Conservation (phyloP, 2,329 filamentous ascomycete species). For the Lachnellula suecica region DNA sequence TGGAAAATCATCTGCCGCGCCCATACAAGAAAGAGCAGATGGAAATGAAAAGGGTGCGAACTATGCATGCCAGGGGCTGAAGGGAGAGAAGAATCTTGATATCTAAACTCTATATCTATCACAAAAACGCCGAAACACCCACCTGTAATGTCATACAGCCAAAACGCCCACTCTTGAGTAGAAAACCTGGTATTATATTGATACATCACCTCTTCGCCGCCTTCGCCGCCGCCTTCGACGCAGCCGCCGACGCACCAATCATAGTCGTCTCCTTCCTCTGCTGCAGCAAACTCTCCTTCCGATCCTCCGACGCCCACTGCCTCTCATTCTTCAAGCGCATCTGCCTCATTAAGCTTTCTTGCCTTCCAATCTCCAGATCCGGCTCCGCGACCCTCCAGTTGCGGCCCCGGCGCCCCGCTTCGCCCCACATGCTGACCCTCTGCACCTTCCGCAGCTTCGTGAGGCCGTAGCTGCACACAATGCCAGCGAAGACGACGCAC, state of each 20-base stretch:
- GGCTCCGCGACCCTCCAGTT: conserved; percentile 30
- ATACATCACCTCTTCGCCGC: neutral
- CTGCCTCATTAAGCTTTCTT: conserved; percentile 22
- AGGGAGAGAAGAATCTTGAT: conserved; percentile 3
- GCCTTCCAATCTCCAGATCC: conserved; percentile 25
- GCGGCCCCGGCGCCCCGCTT: conserved; percentile 28
- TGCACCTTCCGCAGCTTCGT: conserved; percentile 82
- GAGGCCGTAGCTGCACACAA: conserved; percentile 83
- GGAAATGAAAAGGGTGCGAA: no score
- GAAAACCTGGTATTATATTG: neutral
- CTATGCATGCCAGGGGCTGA: neutral
- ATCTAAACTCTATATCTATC: neutral
- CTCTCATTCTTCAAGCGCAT: no score
- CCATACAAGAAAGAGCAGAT: no score
- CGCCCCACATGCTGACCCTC: conserved; percentile 75
- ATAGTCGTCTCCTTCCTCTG: conserved; percentile 13
- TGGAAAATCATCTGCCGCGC: no score
- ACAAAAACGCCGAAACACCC: neutral
- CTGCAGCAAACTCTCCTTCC: no score
- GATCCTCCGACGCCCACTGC: conserved; percentile 18
- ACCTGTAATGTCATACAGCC: neutral
- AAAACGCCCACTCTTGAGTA: neutral
- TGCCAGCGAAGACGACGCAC: conserved; percentile 69
- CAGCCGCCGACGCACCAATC: conserved; percentile 4
- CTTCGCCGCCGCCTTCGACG: neutral